Evolutionary conservation across 2,329 filamentous ascomycete genomes (phyloP).

Genomic region (Lecanicillium sp.): DNA sequence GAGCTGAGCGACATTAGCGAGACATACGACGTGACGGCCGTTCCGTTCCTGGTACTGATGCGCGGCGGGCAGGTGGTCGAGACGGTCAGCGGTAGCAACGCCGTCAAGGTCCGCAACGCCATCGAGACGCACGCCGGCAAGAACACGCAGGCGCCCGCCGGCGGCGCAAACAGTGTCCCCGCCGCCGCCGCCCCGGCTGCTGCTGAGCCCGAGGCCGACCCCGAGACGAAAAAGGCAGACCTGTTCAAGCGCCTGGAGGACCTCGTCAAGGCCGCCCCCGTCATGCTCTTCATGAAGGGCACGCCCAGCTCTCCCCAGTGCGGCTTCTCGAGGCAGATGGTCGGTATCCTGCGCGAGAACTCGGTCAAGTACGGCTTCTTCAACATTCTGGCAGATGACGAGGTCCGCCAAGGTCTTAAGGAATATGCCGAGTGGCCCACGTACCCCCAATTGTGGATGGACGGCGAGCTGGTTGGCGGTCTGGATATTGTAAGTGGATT

Average conservation of each 20-base stretch:
- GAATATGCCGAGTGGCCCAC: constrained; percentile 98
- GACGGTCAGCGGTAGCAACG: constrained; percentile 84
- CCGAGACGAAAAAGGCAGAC: constrained; percentile 69
- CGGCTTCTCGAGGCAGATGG: constrained; percentile 87
- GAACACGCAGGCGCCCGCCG: constrained; percentile 25
- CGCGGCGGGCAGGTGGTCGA: constrained; percentile 71
- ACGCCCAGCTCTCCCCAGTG: constrained; percentile 82
- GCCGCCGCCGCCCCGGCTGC: constrained; percentile 36
- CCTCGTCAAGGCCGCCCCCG: constrained; percentile 88
- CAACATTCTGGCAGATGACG: constrained; percentile 96
- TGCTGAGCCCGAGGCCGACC: constrained; percentile 39
- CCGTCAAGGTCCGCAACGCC: constrained; percentile 73
- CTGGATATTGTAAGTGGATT: constrained; percentile 77
- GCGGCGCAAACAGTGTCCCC: constrained; percentile 29
- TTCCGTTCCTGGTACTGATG: constrained; percentile 84
- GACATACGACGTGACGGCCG: constrained; percentile 86
- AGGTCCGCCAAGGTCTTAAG: constrained; percentile 93
- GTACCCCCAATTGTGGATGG: constrained; percentile 89
- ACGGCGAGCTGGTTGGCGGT: constrained; percentile 85
- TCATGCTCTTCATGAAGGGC: constrained; percentile 99
- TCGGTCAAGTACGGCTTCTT: constrained; percentile 97
- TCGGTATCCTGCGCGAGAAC: constrained; percentile 78
- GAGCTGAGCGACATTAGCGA: constrained; percentile 89
- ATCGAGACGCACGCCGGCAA: constrained; percentile 74
- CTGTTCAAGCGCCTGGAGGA: constrained; percentile 73